These are phyloP conservation scores for Rosa persica DNA, from an alignment of 306 rosid species.

Conservation along the genomic window DNA sequence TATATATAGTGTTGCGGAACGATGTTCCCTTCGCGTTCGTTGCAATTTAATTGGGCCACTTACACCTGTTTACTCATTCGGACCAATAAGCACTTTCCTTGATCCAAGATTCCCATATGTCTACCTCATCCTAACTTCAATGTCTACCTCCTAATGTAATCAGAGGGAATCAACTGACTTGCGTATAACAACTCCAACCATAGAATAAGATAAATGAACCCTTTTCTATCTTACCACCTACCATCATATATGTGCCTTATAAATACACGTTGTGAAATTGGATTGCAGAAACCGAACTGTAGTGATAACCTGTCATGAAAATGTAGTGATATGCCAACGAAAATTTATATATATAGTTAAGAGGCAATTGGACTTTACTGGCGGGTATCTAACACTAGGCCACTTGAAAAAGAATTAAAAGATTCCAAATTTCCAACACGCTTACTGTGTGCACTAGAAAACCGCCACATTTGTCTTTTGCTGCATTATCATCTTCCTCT, in stretches of 20 bases:
- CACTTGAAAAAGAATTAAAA: background rate
- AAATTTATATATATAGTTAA: background rate
- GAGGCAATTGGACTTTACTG: background rate
- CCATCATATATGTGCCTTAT: background rate
- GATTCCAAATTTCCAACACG: conserved; percentile 8
- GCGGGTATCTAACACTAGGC: conserved; percentile 7
- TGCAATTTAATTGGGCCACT: no score
- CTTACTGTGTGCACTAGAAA: background rate
- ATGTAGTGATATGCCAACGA: background rate
- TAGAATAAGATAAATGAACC: background rate
- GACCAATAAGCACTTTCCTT: conserved; percentile 9
- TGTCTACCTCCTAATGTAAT: background rate
- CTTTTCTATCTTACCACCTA: background rate
- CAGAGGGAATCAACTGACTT: background rate
- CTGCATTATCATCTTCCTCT: conserved; percentile 7
- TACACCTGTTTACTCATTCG: no score
- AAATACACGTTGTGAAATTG: background rate
- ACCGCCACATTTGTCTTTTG: background rate
- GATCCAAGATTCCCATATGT: background rate
- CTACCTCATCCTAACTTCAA: background rate
- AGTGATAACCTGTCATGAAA: background rate
- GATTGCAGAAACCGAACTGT: background rate
- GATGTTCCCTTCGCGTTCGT: no score
- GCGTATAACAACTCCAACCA: background rate
- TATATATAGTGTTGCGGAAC: no score